phyloP scores from a whole-genome alignment of 257 asterid genomes.

The Paraleonurus japonicus region DNA sequence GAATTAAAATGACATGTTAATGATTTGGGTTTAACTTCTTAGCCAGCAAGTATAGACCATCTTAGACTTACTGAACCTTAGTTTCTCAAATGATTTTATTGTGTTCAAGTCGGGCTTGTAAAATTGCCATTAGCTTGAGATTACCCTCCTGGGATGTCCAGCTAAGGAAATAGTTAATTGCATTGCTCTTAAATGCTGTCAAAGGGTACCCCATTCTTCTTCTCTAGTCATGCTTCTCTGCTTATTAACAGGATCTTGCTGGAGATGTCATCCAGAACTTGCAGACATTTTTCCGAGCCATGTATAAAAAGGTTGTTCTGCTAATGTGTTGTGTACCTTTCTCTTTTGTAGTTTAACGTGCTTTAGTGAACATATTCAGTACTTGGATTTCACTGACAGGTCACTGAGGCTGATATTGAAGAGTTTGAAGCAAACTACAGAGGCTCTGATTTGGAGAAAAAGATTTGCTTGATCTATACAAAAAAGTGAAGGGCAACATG shows the following conservation, averaged over 20 bases:
- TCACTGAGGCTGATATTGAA: constrained; percentile 86
- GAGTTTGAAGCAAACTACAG: constrained; percentile 89
- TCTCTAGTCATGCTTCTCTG: neutral
- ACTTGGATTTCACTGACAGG: constrained; percentile 39
- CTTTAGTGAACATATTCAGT: constrained; percentile 5
- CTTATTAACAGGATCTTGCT: constrained; percentile 67
- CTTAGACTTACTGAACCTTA: neutral
- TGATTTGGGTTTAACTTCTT: neutral
- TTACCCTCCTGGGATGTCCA: neutral
- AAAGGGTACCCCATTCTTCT: neutral
- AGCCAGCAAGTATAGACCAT: neutral
- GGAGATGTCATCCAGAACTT: constrained; percentile 77
- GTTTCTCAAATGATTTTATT: neutral
- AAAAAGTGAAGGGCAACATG: constrained; percentile 81
- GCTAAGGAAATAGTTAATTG: constrained; percentile 6
- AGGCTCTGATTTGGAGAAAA: constrained; percentile 82
- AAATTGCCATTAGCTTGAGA: neutral
- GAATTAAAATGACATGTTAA: neutral
- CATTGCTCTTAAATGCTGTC: neutral
- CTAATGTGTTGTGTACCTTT: neutral
- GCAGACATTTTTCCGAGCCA: constrained; percentile 67
- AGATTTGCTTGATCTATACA: constrained; percentile 74
- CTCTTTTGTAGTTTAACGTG: neutral
- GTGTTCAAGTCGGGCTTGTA: neutral
- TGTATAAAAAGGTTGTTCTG: constrained; percentile 71